Percentiles rank a stretch among this genome's conserved stretches.
These are phyloP conservation scores for Fraxinus dipetala DNA, from an alignment of 305 asterid genomes.

Conservation along the genomic window DNA sequence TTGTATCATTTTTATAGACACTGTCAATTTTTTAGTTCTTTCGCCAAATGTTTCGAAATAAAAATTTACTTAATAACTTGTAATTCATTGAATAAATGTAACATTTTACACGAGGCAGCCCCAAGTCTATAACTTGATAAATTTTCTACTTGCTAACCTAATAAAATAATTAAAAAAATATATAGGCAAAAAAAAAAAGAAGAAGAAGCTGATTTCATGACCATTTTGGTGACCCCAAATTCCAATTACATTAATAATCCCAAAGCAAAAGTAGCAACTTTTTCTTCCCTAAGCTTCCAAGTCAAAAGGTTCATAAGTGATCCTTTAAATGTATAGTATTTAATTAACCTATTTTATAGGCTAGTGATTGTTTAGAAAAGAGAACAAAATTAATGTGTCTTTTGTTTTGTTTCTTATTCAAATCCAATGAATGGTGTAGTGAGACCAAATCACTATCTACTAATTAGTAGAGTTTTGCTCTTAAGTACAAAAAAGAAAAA, in stretches of 20 bases:
- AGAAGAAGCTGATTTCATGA: slow-evolving; percentile 32
- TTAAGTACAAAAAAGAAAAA: no score
- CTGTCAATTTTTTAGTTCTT: background rate
- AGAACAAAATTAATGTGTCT: background rate
- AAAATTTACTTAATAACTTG: no score
- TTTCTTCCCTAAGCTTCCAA: slow-evolving; percentile 34
- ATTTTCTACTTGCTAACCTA: slow-evolving; percentile 31
- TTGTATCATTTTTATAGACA: background rate
- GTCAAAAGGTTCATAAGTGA: slow-evolving; percentile 39
- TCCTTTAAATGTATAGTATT: slow-evolving; percentile 1
- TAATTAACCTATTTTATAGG: background rate
- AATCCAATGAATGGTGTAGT: slow-evolving; percentile 32
- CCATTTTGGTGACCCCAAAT: slow-evolving; percentile 33
- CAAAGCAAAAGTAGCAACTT: slow-evolving; percentile 26
- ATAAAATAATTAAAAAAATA: background rate
- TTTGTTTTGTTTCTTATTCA: slow-evolving; percentile 5
- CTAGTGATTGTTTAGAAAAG: background rate
- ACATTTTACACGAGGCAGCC: slow-evolving; percentile 30
- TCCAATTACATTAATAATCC: slow-evolving; percentile 35
- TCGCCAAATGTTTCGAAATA: background rate
- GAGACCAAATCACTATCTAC: slow-evolving; percentile 14
- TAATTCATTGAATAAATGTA: slow-evolving; percentile 6
- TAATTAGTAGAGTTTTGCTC: background rate
- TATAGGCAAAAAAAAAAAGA: background rate
- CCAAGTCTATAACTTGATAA: slow-evolving; percentile 31